These are phyloP conservation scores for Camptophora hylomeconis DNA, from an alignment of 2,329 filamentous ascomycete genomes.

Conservation along the genomic window DNA sequence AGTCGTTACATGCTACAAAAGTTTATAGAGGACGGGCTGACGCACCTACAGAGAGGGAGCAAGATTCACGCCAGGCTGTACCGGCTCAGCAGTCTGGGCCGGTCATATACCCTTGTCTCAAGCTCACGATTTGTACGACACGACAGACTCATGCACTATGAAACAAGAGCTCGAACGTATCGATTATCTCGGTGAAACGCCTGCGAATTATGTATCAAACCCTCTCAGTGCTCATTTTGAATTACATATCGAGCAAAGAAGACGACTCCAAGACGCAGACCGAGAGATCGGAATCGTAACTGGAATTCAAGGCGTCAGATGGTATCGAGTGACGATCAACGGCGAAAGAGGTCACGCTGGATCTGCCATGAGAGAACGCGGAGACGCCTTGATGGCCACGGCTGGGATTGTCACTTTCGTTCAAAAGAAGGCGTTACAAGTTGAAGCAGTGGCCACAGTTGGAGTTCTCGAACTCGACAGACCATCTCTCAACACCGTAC, in stretches of 20 bases:
- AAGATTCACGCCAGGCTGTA: conserved; percentile 63
- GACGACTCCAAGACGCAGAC: conserved; percentile 54
- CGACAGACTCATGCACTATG: conserved; percentile 48
- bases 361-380: conserved; percentile 52
- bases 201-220: conserved; percentile 43
- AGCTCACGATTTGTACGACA: conserved; percentile 24
- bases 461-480: conserved; percentile 56
- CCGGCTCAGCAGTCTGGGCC: conserved; percentile 65
- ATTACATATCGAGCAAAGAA: conserved; percentile 75
- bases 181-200: conserved; percentile 50
- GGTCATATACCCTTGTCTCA: conserved; percentile 48
- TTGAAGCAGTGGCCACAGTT: conserved; percentile 55
- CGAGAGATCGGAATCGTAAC: conserved; percentile 58
- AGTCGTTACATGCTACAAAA: conserved; percentile 18
- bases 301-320: conserved; percentile 63
- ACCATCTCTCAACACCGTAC: conserved; percentile 52
- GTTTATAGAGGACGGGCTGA: too few relatives aligned
- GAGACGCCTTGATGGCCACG: conserved; percentile 57
- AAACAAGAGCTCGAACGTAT: conserved; percentile 58
- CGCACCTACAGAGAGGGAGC: conserved; percentile 69
- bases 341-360: conserved; percentile 64
- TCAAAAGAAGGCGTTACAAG: conserved; percentile 47
- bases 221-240: conserved; percentile 71
- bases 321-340: conserved; percentile 55
- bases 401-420: conserved; percentile 56